phyloP scores from a whole-genome alignment of 1,284 basidiomycete species.

The Ganoderma leucocontextum region DNA sequence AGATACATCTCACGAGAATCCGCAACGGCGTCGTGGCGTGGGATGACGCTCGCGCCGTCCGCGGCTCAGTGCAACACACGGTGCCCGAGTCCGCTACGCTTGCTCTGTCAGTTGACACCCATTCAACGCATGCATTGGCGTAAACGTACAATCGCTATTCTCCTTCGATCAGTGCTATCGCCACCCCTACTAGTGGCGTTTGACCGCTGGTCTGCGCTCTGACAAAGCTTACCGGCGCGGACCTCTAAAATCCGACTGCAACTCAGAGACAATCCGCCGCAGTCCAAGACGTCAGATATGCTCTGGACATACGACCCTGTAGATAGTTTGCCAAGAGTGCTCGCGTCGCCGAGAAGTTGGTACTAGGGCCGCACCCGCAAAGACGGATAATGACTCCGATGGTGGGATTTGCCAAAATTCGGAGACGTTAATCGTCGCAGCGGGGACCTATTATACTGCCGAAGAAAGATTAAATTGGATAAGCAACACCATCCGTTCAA shows the following conservation, averaged over 20 bases:
- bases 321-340: neutral
- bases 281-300: neutral
- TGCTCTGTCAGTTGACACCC: conserved; percentile 1
- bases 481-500: neutral
- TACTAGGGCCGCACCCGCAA: neutral
- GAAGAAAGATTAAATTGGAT: neutral
- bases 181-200: neutral
- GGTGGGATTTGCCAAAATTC: neutral
- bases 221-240: conserved; percentile 7
- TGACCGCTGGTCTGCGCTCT: conserved; percentile 8
- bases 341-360: neutral
- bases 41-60: neutral
- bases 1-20: neutral
- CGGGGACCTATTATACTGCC: neutral
- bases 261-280: conserved; percentile 3
- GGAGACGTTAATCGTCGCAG: neutral
- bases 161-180: neutral
- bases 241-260: neutral
- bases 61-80: neutral
- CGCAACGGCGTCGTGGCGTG: conserved; percentile 5
- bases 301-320: neutral
- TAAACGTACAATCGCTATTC: neutral
- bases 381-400: neutral
- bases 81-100: conserved; percentile 2
- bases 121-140: conserved; percentile 3